A percentile compares a stretch with the other conserved stretches of the same genome.
These are phyloP conservation scores for Boletus barrowsii DNA, from an alignment of 768 basidiomycete species.

Conservation along the genomic window DNA sequence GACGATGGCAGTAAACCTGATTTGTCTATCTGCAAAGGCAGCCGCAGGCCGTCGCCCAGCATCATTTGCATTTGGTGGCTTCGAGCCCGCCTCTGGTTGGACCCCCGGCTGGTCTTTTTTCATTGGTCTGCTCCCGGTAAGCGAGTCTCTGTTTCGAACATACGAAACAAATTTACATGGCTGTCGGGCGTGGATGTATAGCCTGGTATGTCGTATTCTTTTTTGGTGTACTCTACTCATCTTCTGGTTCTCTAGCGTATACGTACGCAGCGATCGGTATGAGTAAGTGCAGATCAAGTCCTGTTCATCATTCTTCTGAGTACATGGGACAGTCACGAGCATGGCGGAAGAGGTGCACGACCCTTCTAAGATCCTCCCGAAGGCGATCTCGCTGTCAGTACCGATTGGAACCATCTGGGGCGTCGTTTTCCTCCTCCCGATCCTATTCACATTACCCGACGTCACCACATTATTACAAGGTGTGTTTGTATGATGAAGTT, in stretches of 20 bases:
- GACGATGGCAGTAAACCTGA: conserved; percentile 46
- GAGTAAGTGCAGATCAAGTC: conserved; percentile 36
- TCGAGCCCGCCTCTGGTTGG: conserved; percentile 68
- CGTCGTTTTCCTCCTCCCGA: conserved; percentile 55
- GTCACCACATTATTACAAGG: conserved; percentile 50
- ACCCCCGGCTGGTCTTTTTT: conserved; percentile 67
- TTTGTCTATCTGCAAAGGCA: conserved; percentile 56
- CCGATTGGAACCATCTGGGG: conserved; percentile 53
- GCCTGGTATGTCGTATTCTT: conserved; percentile 24
- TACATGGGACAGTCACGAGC: conserved; percentile 44
- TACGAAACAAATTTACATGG: not conserved
- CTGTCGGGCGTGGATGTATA: conserved; percentile 4
- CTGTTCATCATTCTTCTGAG: conserved; percentile 2
- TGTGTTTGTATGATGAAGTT: conserved; percentile 20
- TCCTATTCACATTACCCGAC: conserved; percentile 64
- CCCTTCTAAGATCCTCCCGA: conserved; percentile 52
- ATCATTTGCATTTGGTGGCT: conserved; percentile 54
- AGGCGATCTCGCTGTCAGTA: conserved; percentile 51
- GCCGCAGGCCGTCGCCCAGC: conserved; percentile 52
- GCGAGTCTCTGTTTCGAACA: conserved; percentile 6
- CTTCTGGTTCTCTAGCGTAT: conserved; percentile 40
- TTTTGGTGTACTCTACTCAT: not conserved
- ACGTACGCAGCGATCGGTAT: conserved; percentile 60
- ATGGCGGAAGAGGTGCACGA: conserved; percentile 69
- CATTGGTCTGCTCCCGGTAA: conserved; percentile 57